Percentiles rank a stretch among this genome's conserved stretches.
phyloP scores from a whole-genome alignment of 2,329 filamentous ascomycete genomes.

The Penicillium palitans region DNA sequence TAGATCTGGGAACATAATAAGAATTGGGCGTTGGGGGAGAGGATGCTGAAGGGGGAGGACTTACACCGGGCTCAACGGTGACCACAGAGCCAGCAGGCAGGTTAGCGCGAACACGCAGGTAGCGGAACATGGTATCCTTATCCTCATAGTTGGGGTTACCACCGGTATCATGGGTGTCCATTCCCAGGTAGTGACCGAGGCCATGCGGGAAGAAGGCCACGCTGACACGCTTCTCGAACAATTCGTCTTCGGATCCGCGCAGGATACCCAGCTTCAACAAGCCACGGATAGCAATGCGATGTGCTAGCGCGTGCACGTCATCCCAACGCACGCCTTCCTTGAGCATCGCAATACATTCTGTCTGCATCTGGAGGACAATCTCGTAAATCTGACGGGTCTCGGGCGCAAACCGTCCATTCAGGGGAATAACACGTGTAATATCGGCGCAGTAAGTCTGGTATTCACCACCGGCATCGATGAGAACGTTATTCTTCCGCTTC shows the following conservation, averaged over 20 bases:
- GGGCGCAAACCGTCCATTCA: constrained; percentile 67
- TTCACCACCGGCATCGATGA: constrained; percentile 86
- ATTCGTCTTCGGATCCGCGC: constrained; percentile 64
- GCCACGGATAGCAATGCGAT: constrained; percentile 69
- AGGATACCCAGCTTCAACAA: constrained; percentile 71
- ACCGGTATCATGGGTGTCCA: constrained; percentile 88
- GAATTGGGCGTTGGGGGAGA: neutral
- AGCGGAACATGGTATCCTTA: constrained; percentile 79
- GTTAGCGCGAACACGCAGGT: constrained; percentile 74
- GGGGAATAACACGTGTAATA: constrained; percentile 82
- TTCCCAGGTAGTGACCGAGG: constrained; percentile 83
- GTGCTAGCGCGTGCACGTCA: constrained; percentile 71
- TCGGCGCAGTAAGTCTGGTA: constrained; percentile 85
- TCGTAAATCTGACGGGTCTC: constrained; percentile 74
- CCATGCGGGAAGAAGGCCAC: constrained; percentile 91
- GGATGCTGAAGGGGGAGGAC: constrained; percentile 28
- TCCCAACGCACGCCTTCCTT: constrained; percentile 69
- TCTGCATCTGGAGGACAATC: constrained; percentile 79
- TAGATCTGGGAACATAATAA: constrained; percentile 60
- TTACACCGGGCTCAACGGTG: constrained; percentile 88
- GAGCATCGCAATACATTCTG: constrained; percentile 67
- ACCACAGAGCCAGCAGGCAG: constrained; percentile 80
- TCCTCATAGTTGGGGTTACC: constrained; percentile 78
- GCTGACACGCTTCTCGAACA: constrained; percentile 76
- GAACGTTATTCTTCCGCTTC: constrained; percentile 64